Conservation (phyloP, 139 green algal species). For the Chlorella sorokiniana region DNA sequence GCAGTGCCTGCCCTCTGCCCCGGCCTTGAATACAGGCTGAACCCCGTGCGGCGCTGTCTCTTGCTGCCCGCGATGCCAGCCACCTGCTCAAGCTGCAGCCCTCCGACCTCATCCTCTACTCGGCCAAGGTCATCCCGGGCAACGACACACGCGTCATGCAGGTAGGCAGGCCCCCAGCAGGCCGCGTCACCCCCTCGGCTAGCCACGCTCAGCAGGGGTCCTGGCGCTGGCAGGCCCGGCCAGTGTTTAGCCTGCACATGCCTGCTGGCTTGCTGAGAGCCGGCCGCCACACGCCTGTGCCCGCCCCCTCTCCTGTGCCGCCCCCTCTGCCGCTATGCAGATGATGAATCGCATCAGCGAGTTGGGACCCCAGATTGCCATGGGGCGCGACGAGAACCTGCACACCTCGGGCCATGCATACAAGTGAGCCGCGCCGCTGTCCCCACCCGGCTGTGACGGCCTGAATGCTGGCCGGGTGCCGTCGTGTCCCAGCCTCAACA, state of each 20-base stretch:
- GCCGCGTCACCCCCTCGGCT: too few species aligned
- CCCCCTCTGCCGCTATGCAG: constrained; percentile 24
- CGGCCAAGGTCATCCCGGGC: constrained; percentile 87
- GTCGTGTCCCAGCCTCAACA: background rate
- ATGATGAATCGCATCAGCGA: constrained; percentile 96
- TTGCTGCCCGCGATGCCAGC: constrained; percentile 78
- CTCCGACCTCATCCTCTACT: constrained; percentile 93
- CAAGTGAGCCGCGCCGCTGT: constrained; percentile 46
- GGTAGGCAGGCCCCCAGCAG: too few species aligned
- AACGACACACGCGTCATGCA: constrained; percentile 68
- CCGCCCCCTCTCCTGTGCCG: background rate
- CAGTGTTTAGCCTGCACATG: background rate
- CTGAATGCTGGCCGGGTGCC: background rate
- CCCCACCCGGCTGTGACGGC: background rate
- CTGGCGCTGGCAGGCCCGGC: background rate
- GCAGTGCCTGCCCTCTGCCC: background rate
- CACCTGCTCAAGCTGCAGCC: constrained; percentile 79
- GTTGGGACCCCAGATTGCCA: constrained; percentile 77
- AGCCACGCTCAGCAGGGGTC: constrained; percentile 38
- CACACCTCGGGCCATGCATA: constrained; percentile 89
- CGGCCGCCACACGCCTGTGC: constrained; percentile 63
- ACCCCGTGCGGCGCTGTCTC: constrained; percentile 80
- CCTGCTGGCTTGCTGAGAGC: background rate
- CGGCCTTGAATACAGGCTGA: constrained; percentile 73
- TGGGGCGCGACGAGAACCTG: constrained; percentile 78